phyloP scores from a whole-genome alignment of 371 early-diverging fungal genomes.

The Mucor saturninus region DNA sequence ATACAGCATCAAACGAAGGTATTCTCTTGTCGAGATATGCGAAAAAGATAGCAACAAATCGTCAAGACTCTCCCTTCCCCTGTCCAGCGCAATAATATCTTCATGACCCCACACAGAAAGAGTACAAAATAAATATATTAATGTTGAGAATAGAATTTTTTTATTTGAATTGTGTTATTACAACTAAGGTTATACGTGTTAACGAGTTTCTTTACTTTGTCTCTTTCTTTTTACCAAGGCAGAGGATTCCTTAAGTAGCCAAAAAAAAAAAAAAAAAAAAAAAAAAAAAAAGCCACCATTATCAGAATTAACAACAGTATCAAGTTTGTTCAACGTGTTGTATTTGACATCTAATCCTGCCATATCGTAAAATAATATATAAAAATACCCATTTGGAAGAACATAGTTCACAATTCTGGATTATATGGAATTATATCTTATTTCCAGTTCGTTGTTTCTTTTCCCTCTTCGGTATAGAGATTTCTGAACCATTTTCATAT shows the following conservation, averaged over 20 bases:
- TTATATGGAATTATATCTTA: slow-evolving; percentile 11
- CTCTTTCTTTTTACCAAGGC: slow-evolving; percentile 18
- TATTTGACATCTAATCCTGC: slow-evolving; percentile 19
- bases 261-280: too few relatives aligned
- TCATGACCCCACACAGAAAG: slow-evolving; percentile 20
- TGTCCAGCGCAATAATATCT: slow-evolving; percentile 15
- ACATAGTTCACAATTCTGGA: slow-evolving; percentile 17
- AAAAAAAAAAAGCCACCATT: slow-evolving; percentile 20
- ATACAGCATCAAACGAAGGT: slow-evolving; percentile 19
- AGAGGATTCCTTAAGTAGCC: slow-evolving; percentile 17
- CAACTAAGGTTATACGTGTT: slow-evolving; percentile 21
- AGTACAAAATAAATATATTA: background rate
- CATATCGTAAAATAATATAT: slow-evolving; percentile 8
- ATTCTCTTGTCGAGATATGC: slow-evolving; percentile 19
- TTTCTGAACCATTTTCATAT: too few relatives aligned
- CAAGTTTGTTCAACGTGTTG: slow-evolving; percentile 21
- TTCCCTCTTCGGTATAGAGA: too few relatives aligned
- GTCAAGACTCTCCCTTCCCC: slow-evolving; percentile 14
- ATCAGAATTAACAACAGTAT: slow-evolving; percentile 16
- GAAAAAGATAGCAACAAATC: slow-evolving; percentile 13
- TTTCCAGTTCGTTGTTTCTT: too few relatives aligned
- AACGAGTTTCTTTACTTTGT: slow-evolving; percentile 21
- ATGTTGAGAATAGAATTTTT: slow-evolving; percentile 12
- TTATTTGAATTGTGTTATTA: slow-evolving; percentile 19
- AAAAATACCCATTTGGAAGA: slow-evolving; percentile 17